Conservation (phyloP, 257 asterid genomes). For the Scutellaria minor region DNA sequence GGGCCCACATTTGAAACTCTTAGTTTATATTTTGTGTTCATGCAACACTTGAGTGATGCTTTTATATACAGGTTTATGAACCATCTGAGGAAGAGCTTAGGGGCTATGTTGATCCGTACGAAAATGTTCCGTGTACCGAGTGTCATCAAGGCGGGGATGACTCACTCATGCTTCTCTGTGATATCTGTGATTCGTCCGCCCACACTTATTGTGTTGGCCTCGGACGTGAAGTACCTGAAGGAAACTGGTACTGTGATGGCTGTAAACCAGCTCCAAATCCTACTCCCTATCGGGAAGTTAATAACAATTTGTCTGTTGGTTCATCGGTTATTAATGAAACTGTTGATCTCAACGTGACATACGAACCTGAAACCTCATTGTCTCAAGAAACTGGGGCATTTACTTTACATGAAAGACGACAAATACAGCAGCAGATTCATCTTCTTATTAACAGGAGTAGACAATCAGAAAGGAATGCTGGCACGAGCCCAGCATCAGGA, state of each 20-base stretch:
- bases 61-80: slow-evolving; percentile 64
- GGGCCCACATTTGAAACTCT: background rate
- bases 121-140: slow-evolving; percentile 63
- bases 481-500: slow-evolving; percentile 38
- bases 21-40: background rate
- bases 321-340: slow-evolving; percentile 55
- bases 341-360: slow-evolving; percentile 63
- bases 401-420: slow-evolving; percentile 62
- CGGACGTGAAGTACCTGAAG: slow-evolving; percentile 79
- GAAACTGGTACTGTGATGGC: slow-evolving; percentile 83
- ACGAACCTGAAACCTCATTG: slow-evolving; percentile 60
- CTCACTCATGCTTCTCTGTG: slow-evolving; percentile 77
- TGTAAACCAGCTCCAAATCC: slow-evolving; percentile 60
- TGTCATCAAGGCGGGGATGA: slow-evolving; percentile 78
- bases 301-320: slow-evolving; percentile 38
- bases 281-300: slow-evolving; percentile 46
- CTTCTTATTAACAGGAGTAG: slow-evolving; percentile 54
- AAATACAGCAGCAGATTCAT: slow-evolving; percentile 65
- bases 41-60: background rate
- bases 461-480: slow-evolving; percentile 39
- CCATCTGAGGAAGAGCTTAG: slow-evolving; percentile 87
- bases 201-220: slow-evolving; percentile 84
- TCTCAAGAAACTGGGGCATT: slow-evolving; percentile 49
- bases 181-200: slow-evolving; percentile 79
- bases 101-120: slow-evolving; percentile 68